These are phyloP conservation scores for Diplogelasinospora grovesii DNA, from an alignment of 495 filamentous ascomycete genomes.

Conservation along the genomic window DNA sequence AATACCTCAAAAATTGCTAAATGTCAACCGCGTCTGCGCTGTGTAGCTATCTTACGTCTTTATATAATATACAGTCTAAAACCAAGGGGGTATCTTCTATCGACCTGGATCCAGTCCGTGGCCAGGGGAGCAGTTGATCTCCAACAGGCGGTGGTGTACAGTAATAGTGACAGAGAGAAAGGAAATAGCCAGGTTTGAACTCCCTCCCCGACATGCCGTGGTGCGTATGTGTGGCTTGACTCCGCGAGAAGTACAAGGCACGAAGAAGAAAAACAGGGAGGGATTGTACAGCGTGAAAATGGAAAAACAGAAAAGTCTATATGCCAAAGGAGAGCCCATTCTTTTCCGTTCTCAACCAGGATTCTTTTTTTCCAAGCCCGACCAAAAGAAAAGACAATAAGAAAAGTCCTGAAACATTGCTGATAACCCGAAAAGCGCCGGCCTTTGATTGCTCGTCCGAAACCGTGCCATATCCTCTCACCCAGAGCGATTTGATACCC, in stretches of 20 bases:
- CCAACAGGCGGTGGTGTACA: constrained; percentile 19
- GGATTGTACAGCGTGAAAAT: constrained; percentile 7
- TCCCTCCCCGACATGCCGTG: neutral
- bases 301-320: constrained; percentile 37
- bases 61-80: constrained; percentile 40
- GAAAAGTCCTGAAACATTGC: constrained; percentile 15
- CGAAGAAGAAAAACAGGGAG: constrained; percentile 1
- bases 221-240: neutral
- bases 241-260: constrained; percentile 6
- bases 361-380: constrained; percentile 25
- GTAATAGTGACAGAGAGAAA: constrained; percentile 6
- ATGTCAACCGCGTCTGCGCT: constrained; percentile 17
- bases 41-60: constrained; percentile 40
- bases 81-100: constrained; percentile 43
- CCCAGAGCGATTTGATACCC: too few relatives aligned
- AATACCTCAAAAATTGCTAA: constrained; percentile 1
- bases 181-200: neutral
- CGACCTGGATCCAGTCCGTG: constrained; percentile 39
- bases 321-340: constrained; percentile 29
- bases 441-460: constrained; percentile 3
- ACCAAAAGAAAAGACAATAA: constrained; percentile 15
- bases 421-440: constrained; percentile 4
- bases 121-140: constrained; percentile 22
- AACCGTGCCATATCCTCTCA: too few relatives aligned
- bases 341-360: constrained; percentile 29